These are phyloP conservation scores for Cystofilobasidium bisporidii DNA, from an alignment of 768 basidiomycete species.

Conservation along the genomic window DNA sequence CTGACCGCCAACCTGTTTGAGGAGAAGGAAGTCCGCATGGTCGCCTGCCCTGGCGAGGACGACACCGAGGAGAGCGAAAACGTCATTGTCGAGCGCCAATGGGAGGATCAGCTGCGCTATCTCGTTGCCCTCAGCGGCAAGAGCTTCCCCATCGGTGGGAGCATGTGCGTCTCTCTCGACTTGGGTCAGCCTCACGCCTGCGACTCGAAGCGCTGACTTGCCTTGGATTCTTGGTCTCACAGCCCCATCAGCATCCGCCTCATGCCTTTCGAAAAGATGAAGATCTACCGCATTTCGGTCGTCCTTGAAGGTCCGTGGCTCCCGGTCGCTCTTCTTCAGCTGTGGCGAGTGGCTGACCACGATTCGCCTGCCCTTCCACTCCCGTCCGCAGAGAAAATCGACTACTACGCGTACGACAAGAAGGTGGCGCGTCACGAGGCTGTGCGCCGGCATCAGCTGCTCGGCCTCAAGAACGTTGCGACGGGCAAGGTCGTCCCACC, in stretches of 20 bases:
- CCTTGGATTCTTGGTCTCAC: background rate
- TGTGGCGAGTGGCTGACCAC: background rate
- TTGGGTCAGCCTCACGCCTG: background rate
- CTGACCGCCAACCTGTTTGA: constrained; percentile 64
- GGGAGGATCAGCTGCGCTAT: constrained; percentile 74
- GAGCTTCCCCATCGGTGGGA: constrained; percentile 72
- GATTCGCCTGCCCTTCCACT: constrained; percentile 12
- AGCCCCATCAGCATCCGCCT: constrained; percentile 66
- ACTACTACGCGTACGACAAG: constrained; percentile 63
- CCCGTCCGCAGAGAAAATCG: constrained; percentile 56
- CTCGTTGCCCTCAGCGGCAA: constrained; percentile 62
- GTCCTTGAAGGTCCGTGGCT: constrained; percentile 61
- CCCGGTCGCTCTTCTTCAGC: background rate
- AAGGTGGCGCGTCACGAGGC: constrained; percentile 63
- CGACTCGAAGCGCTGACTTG: background rate
- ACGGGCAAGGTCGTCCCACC: constrained; percentile 29
- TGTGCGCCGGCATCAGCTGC: constrained; percentile 51
- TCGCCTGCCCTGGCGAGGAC: constrained; percentile 68
- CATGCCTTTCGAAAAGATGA: constrained; percentile 73
- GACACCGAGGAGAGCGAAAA: constrained; percentile 70
- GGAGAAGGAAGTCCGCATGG: constrained; percentile 60
- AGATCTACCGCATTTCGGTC: constrained; percentile 62
- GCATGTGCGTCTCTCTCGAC: constrained; percentile 42
- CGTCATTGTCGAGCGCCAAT: constrained; percentile 74
- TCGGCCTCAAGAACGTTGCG: constrained; percentile 51